Evolutionary conservation across 2,329 filamentous ascomycete genomes (phyloP), one percentile per base, ranked within the genome.

Genomic region (Hirsutella thompsonii): DNA sequence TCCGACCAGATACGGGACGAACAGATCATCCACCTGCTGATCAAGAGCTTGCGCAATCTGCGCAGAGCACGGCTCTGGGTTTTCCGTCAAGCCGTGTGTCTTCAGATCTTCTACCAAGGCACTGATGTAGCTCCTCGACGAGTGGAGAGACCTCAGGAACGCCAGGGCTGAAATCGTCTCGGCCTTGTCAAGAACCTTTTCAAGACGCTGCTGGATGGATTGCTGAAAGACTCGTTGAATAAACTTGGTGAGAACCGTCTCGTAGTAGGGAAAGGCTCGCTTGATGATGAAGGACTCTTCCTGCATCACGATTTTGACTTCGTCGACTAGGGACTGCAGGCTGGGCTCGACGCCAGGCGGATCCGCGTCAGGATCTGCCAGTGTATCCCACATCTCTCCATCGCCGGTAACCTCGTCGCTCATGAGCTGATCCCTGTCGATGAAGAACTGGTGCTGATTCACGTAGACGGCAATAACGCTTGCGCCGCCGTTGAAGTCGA

Each of bases 381-480:
- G 70, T 50, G 82, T 81, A 43, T 96, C 90, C 89, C 90, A 95
- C 2, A 79, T 81, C 46, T 87, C 76, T 43, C 72, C 74, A 51
- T 92, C 85, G 11, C 76, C 74, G 3, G 73, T 74, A 14, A 94
- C 77, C 57, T 94, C 89, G 53, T 94, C 89, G 0, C 82, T 83
- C 38, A 94, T 81, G 43, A 98, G 69, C 59, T 96, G 90, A 50
- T 88, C 92, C 20, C 89, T 75, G 57, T 96, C 92, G 55, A 98
- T 95, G 64, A 98, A 98, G 71, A 98, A 98, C 55, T 94, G 88
- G 63, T 98, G 93, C 60, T 98, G 92, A 57, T 98, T 98, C 55
- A 98, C 90, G 60, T 96, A 98, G 10, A 90, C 72, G 13, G 86
- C 90, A 60, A 95, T 94, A 44, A 96, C 92, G 57, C 89, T 96